Base-by-base conservation (phyloP, 805 yeast species). In the Wickerhamiella azymoides region DNA sequence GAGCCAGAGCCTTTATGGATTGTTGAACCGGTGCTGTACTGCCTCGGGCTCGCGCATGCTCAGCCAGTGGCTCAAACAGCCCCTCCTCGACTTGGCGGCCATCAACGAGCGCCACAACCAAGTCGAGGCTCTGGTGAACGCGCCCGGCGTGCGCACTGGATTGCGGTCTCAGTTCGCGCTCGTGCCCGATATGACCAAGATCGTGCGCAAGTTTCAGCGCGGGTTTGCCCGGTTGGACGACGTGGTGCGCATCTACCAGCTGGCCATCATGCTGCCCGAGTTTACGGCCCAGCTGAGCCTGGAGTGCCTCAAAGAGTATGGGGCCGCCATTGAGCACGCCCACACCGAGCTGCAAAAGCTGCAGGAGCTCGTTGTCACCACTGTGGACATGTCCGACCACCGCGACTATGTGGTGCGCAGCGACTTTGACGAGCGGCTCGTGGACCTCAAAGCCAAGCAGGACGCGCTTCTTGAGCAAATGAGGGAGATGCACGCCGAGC, bases 61-160 rank as follows among this genome's bases (percentile, higher is more conserved):
- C 21, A 79, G 92, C 13, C 95, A 85, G 57, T 92, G 98, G 98
- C 70, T 92, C 50, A 92, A 89, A 58, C 98, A 92, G 62, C 99
- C 99, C 0, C 69, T 92, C 41, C 79, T 94, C 45, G 76, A 77
- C 52, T 57, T 71, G 10, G 57, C 54, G 0, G 76, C 70, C 43
- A 86, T 92, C 35, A 61, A 65, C 35, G 69, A 76, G 38, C 71
- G 99, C 43, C 96, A 84, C 52, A 61, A 66, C 7, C 65, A 92
- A 42, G 94, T 89, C n/a, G 80, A 76, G 24, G 71, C 73, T 48
- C 64, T 92, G 52, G 68, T 83, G n/a, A 73, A 79, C 27, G 43
- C 53, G 43, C 39, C 52, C 0, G 83, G 86, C 54, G 63, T 84
- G 5, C 71, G 95, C 49, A 74, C 78, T 10, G 67, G 71, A 18